These are phyloP conservation scores for Lentinula detonsa DNA, from an alignment of 768 basidiomycete species.

Conservation along the genomic window DNA sequence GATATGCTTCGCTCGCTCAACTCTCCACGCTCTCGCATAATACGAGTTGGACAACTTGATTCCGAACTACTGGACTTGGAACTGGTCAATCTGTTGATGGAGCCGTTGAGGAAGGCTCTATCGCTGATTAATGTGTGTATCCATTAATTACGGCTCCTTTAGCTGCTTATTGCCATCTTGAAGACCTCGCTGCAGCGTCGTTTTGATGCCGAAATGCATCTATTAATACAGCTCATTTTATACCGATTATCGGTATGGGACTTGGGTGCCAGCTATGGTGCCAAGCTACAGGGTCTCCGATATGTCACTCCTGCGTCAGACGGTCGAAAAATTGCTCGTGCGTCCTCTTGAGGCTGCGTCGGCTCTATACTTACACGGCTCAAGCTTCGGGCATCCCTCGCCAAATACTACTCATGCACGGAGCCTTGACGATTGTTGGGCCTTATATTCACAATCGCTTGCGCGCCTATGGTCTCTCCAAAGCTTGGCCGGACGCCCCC, in stretches of 20 bases:
- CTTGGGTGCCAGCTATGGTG: conserved; percentile 75
- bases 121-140: conserved; percentile 56
- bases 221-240: conserved; percentile 64
- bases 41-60: conserved; percentile 89
- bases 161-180: conserved; percentile 12
- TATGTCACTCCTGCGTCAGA: conserved; percentile 35
- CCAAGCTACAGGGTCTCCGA: conserved; percentile 71
- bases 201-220: conserved; percentile 68
- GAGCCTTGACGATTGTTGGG: conserved; percentile 62
- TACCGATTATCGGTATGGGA: conserved; percentile 86
- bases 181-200: conserved; percentile 54
- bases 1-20: conserved; percentile 26
- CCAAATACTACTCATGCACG: conserved; percentile 58
- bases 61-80: conserved; percentile 88
- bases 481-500: conserved; percentile 89
- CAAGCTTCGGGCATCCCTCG: conserved; percentile 64
- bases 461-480: conserved; percentile 69
- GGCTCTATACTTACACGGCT: conserved; percentile 6
- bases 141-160: background rate
- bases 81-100: conserved; percentile 72
- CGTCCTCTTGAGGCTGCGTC: conserved; percentile 19
- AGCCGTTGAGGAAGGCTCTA: conserved; percentile 74
- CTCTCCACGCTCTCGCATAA: conserved; percentile 38
- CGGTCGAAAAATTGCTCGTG: conserved; percentile 25
- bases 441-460: conserved; percentile 79